phyloP scores from a whole-genome alignment of 2,329 filamentous ascomycete genomes.

The Colletotrichum destructivum region DNA sequence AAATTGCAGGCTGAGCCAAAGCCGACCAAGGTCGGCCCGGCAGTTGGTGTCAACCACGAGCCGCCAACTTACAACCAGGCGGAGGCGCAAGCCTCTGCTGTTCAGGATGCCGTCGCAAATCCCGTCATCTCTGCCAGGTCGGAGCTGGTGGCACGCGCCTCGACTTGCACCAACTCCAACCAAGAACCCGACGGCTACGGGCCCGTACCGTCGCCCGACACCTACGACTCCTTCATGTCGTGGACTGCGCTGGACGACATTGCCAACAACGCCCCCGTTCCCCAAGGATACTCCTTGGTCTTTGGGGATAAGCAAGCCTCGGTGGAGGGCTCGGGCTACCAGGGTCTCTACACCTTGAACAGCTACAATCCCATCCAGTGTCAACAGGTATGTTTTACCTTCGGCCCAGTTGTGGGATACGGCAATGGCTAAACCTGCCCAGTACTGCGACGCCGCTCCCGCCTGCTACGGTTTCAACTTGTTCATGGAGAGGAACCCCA shows the following conservation, averaged over 20 bases:
- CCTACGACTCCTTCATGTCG: conserved; percentile 21
- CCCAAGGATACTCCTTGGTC: not conserved
- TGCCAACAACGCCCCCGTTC: not conserved
- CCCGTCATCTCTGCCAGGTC: not conserved
- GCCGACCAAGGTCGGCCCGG: conserved; percentile 28
- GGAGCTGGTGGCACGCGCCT: conserved; percentile 5
- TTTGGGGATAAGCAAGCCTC: not conserved
- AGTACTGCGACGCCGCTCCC: conserved; percentile 36
- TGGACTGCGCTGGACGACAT: not conserved
- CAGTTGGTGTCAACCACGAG: conserved; percentile 18
- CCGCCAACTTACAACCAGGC: conserved; percentile 24
- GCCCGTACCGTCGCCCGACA: conserved; percentile 12
- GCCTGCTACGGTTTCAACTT: conserved; percentile 34
- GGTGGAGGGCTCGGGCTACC: not conserved
- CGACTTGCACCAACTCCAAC: not conserved
- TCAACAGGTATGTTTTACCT: conserved; percentile 17
- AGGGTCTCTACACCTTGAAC: conserved; percentile 23
- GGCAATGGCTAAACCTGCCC: not conserved
- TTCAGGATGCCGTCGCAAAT: conserved; percentile 7
- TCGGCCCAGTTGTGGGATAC: no score
- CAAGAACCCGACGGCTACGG: conserved; percentile 23
- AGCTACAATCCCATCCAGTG: conserved; percentile 25
- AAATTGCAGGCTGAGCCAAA: not conserved
- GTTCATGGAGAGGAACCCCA: conserved; percentile 33
- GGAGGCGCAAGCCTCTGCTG: not conserved